Conservation (phyloP, 257 asterid genomes). For the Jacaranda mimosifolia region DNA sequence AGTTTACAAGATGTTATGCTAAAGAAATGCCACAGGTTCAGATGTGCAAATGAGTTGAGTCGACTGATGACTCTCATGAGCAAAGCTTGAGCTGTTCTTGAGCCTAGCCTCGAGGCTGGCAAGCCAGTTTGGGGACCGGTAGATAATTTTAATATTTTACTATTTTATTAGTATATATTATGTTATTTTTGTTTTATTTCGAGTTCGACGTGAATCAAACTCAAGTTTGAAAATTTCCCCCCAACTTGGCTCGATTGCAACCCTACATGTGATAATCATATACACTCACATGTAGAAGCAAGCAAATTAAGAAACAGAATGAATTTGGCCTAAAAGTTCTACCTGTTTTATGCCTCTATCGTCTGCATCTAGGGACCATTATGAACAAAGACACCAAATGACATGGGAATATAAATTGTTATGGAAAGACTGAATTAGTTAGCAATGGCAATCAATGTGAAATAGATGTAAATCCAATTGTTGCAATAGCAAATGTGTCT, state of each 20-base stretch:
- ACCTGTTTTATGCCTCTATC: slow-evolving; percentile 6
- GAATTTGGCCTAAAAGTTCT: slow-evolving; percentile 21
- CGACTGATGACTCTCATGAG: too few relatives aligned
- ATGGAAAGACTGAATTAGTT: slow-evolving; percentile 10
- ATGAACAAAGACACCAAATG: neutral
- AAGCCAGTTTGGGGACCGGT: too few relatives aligned
- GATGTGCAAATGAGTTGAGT: neutral
- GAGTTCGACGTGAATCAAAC: too few relatives aligned
- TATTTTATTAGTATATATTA: too few relatives aligned
- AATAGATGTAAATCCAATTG: neutral
- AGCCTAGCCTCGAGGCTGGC: too few relatives aligned
- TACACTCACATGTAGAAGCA: slow-evolving; percentile 32
- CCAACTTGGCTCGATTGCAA: too few relatives aligned
- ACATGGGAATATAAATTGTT: neutral
- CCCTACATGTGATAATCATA: slow-evolving; percentile 18
- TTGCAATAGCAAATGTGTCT: neutral
- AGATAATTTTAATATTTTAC: too few relatives aligned
- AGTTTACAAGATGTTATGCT: neutral
- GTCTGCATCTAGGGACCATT: slow-evolving; percentile 21
- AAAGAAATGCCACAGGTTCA: neutral
- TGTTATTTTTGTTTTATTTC: too few relatives aligned
- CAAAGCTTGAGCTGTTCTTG: too few relatives aligned
- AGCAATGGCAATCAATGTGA: slow-evolving; percentile 25
- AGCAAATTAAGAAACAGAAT: neutral
- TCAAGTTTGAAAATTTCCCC: too few relatives aligned